Evolutionary conservation across 202 grass and related monocot species (phyloP), one percentile per base, ranked within the genome.

Genomic region (Elaeis oleifera): DNA sequence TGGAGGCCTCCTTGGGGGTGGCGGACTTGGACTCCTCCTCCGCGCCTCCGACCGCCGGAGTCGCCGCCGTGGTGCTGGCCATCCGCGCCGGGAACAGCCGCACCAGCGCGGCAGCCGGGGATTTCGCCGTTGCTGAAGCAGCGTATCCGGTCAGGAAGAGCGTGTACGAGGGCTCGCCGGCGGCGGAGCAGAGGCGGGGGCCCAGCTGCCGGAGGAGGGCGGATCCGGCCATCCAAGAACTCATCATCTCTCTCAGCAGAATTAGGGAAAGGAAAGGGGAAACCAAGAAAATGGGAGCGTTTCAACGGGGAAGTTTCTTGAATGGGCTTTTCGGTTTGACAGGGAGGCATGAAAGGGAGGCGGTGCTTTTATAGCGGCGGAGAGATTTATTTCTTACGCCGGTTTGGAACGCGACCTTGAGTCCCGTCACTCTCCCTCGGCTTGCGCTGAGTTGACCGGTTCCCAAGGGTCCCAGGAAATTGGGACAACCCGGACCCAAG

Each of bases 51-150:
- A 13, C 9, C 1, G 69, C 64, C 56, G 71, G 54, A 2, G 58
- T 58, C 31, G 78, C 68, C 1, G 86, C 55, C 53, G 88, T 59
- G 20, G 80, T 78, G 63, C 64, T 31, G 50, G 64, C 64, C 50
- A 18, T 13, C 23, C 49, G 22, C 17, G 50, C 50, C 16, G 50
- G 17, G 23, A 53, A 27, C 22, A 53, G 49, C 16, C 18, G 48
- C 22, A 18, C 15, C 22, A 4, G 14, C 48, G 14, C 15, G 20
- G 62, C 13, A 1, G 11, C 3, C 0, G 13, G 32, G 7, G 32
- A 8, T 7, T 36, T 36, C 6, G 29, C 16, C 26, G 31, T n/a
- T 32, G 17, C 29, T 32, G 17, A 24, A 67, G 9, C 19, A 58
- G 64, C 74, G 50, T 11, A 54, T 66, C 60, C 76, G 48, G 21